Conservation (phyloP, 2,329 filamentous ascomycete species). For the Paraphoma sp. region DNA sequence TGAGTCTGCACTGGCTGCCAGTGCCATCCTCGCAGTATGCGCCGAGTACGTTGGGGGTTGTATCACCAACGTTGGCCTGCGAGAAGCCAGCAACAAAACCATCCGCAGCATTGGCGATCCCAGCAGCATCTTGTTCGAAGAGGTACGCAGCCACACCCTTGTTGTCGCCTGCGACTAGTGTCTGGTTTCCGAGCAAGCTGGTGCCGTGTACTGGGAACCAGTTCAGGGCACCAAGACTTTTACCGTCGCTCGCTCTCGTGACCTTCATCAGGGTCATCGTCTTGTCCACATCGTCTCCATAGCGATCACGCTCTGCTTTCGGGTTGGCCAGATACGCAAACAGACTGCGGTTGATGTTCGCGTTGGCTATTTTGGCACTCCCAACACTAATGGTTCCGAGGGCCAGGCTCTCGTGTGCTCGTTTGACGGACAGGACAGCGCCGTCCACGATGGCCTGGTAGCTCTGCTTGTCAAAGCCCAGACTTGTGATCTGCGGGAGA, state of each 20-base stretch:
- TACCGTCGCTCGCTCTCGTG: conserved; percentile 73
- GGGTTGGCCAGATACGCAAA: conserved; percentile 91
- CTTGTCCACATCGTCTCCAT: conserved; percentile 74
- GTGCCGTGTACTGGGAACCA: conserved; percentile 96
- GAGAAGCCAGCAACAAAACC: conserved; percentile 91
- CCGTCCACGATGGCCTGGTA: conserved; percentile 90
- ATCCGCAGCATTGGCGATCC: conserved; percentile 60
- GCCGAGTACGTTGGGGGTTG: conserved; percentile 84
- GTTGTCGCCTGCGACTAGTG: conserved; percentile 90
- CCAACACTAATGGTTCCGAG: conserved; percentile 76
- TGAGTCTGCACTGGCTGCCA: conserved; percentile 69
- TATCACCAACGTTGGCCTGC: conserved; percentile 90
- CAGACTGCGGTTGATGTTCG: conserved; percentile 87
- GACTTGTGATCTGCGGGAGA: conserved; percentile 85
- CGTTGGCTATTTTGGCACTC: conserved; percentile 71
- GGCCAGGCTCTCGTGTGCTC: conserved; percentile 75
- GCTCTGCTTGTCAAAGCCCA: conserved; percentile 85
- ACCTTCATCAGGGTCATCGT: conserved; percentile 82
- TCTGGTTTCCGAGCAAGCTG: conserved; percentile 90
- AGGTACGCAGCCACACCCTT: conserved; percentile 90
- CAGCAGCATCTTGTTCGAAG: conserved; percentile 73
- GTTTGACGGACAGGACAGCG: conserved; percentile 78
- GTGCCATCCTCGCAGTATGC: conserved; percentile 90
- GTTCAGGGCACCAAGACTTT: conserved; percentile 80
- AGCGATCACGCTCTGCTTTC: conserved; percentile 72